Percentiles rank a stretch among this genome's conserved stretches.
These are phyloP conservation scores for Hydnum rufescens DNA, from an alignment of 768 basidiomycete species.

Conservation along the genomic window DNA sequence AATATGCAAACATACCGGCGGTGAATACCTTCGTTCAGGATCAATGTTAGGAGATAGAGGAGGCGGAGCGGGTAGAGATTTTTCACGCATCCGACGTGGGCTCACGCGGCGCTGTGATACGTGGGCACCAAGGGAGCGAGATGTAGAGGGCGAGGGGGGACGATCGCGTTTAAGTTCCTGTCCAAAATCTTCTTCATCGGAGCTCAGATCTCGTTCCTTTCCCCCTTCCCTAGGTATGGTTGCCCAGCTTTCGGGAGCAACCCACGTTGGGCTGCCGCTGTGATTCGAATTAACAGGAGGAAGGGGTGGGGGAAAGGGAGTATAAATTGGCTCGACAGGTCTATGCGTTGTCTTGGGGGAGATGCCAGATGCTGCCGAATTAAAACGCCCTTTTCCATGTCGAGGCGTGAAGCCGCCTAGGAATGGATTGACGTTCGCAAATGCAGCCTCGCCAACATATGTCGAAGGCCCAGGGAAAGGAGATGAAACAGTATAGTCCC, in stretches of 20 bases:
- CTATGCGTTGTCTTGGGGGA: too few relatives aligned
- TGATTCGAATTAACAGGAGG: conserved; percentile 7
- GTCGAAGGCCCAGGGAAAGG: not conserved
- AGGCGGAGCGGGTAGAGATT: not conserved
- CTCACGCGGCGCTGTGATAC: not conserved
- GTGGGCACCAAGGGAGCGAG: not conserved
- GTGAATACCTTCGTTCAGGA: conserved; percentile 5
- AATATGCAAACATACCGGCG: too few relatives aligned
- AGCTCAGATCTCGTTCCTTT: conserved; percentile 23
- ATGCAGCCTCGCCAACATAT: conserved; percentile 3
- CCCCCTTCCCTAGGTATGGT: conserved; percentile 33
- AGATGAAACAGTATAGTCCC: not conserved
- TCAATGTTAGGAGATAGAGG: not conserved
- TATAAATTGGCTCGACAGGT: conserved; percentile 8
- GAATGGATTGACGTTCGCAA: conserved; percentile 10
- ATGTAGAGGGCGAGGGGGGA: not conserved
- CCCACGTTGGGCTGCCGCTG: conserved; percentile 28
- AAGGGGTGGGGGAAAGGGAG: not conserved
- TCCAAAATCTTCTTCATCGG: conserved; percentile 21
- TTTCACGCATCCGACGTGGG: conserved; percentile 1
- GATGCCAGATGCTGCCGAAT: conserved; percentile 6
- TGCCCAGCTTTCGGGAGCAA: conserved; percentile 59
- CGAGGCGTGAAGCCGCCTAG: conserved; percentile 6
- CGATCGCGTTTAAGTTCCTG: not conserved
- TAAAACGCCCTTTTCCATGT: not conserved